A percentile compares a stretch with the other conserved stretches of the same genome.
These are phyloP conservation scores for Groenewaldozyma auringiensis DNA, from an alignment of 1,139 yeast genomes.

Conservation along the genomic window DNA sequence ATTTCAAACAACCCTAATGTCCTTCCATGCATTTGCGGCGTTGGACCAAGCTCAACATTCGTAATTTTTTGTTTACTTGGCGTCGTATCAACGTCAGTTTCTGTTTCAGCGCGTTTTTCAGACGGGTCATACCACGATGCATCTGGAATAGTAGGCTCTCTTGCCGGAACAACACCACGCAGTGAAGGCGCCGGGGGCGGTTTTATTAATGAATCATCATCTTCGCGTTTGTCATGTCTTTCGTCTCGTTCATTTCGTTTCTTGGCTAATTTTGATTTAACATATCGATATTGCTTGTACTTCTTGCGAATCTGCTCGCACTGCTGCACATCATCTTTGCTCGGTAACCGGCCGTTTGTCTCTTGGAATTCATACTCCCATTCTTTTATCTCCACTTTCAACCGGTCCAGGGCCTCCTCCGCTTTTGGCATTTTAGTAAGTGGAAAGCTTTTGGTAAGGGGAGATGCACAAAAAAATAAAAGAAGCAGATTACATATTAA, in stretches of 20 bases:
- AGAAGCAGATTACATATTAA: not conserved
- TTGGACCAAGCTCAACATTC: constrained; percentile 52
- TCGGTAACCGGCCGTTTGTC: constrained; percentile 43
- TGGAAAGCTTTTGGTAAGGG: too few relatives aligned
- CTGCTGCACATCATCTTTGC: constrained; percentile 46
- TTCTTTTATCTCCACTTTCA: constrained; percentile 42
- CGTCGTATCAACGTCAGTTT: constrained; percentile 10
- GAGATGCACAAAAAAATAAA: too few relatives aligned
- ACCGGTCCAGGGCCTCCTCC: constrained; percentile 4
- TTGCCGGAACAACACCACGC: not conserved
- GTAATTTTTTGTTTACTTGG: constrained; percentile 12
- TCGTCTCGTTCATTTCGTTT: not conserved
- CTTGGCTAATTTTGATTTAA: not conserved
- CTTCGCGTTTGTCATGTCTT: too few relatives aligned
- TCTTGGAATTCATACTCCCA: constrained; percentile 54
- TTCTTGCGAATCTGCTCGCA: constrained; percentile 36
- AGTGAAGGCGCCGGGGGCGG: not conserved
- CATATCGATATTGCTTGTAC: constrained; percentile 38
- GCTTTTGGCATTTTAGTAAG: not conserved
- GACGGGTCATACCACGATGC: not conserved
- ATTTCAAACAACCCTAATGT: constrained; percentile 61
- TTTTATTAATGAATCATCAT: not conserved
- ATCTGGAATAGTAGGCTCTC: not conserved
- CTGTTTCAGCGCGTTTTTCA: constrained; percentile 6
- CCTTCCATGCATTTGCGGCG: constrained; percentile 67